Evolutionary conservation across 495 filamentous ascomycete genomes (phyloP).

Genomic region (Podospora bellae-mahoneyi): DNA sequence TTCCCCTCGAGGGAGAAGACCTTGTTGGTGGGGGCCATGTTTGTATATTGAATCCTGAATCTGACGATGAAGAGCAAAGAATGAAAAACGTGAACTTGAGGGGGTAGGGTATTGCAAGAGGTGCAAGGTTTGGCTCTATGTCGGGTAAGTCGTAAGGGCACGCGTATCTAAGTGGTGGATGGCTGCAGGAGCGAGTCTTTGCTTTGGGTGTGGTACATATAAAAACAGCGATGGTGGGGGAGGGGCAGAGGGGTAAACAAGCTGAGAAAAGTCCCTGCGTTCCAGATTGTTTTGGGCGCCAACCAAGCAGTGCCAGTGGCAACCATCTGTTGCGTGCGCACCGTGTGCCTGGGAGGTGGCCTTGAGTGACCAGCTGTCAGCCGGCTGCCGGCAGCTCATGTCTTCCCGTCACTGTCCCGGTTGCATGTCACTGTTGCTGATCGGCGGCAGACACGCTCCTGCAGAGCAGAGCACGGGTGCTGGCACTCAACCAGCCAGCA

Average conservation of each 20-base stretch:
- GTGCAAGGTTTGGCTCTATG: not conserved
- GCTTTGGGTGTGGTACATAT: not conserved
- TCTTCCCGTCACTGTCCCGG: not conserved
- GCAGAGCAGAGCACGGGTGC: not conserved
- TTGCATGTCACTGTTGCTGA: not conserved
- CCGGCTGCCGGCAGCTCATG: not conserved
- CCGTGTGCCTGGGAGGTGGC: not conserved
- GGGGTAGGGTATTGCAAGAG: not conserved
- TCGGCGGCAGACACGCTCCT: not conserved
- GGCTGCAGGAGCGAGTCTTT: conserved; percentile 14
- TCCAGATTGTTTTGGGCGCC: conserved; percentile 11
- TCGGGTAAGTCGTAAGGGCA: not conserved
- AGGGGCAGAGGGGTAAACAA: conserved; percentile 27
- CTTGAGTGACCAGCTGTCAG: conserved; percentile 6
- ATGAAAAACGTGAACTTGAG: not conserved
- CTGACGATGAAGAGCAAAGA: conserved; percentile 3
- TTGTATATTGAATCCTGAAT: conserved; percentile 15
- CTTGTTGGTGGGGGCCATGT: conserved; percentile 53
- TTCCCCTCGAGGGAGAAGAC: conserved; percentile 88
- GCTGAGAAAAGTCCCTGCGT: conserved; percentile 10
- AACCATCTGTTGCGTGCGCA: conserved; percentile 1
- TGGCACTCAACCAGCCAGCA: not conserved
- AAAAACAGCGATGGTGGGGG: conserved; percentile 27
- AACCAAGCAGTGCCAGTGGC: conserved; percentile 1
- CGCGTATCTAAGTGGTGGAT: conserved; percentile 1